A percentile compares a stretch with the other conserved stretches of the same genome.
phyloP scores from a whole-genome alignment of 306 rosid species.

The Medicago arabica region DNA sequence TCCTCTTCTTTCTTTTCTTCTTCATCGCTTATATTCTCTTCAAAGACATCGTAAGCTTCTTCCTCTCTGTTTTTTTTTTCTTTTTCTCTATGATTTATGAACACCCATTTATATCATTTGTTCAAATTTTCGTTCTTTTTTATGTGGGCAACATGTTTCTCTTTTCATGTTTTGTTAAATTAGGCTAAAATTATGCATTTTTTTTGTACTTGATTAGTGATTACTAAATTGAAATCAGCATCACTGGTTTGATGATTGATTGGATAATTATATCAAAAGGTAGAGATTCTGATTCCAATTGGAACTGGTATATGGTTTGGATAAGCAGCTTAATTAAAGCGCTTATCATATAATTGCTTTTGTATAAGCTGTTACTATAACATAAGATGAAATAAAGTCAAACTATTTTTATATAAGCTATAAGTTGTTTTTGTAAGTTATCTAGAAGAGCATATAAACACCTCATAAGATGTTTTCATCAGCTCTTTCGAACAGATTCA shows the following conservation, averaged over 20 bases:
- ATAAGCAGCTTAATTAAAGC: too few relatives aligned
- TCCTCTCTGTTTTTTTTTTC: too few relatives aligned
- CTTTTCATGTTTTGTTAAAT: neutral
- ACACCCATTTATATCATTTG: neutral
- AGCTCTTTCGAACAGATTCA: too few relatives aligned
- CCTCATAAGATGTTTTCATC: too few relatives aligned
- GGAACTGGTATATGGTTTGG: too few relatives aligned
- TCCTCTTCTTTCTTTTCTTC: constrained; percentile 85
- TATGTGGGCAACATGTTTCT: neutral
- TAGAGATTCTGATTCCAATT: too few relatives aligned
- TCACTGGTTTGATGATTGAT: neutral
- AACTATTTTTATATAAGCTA: too few relatives aligned
- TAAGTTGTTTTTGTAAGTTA: too few relatives aligned
- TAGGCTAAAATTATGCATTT: neutral
- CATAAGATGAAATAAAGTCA: too few relatives aligned
- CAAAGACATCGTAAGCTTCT: constrained; percentile 78
- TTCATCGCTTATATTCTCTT: constrained; percentile 71
- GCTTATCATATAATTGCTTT: too few relatives aligned
- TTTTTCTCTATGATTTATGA: neutral
- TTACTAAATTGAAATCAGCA: neutral
- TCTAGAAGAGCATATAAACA: too few relatives aligned
- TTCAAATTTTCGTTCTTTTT: neutral
- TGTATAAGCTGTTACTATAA: too few relatives aligned
- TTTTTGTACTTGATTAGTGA: neutral
- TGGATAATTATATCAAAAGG: neutral